Evolutionary conservation across 208 protist species (phyloP), one percentile per base, ranked within the genome.

Genomic region (Wallacemonas collosoma): DNA sequence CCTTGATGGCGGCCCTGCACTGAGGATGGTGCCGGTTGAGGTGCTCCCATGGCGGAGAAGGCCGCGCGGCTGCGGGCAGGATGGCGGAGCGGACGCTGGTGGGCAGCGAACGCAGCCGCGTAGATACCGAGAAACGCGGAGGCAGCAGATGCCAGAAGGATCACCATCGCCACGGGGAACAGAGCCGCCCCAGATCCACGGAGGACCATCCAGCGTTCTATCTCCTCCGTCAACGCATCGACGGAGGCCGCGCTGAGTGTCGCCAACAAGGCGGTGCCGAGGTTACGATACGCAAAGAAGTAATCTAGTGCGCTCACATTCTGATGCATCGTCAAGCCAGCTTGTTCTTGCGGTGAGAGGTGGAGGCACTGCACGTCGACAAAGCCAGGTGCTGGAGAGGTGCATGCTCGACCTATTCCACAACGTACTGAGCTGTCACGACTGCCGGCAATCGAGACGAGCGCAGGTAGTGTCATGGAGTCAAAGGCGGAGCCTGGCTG

Each of bases 201-300:
- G 2, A 75, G 69, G 43, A 78, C 70, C 87, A 93, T 87, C 43
- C 83, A 41, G 8, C 60, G 47, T 26, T 87, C 80, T 14, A 88
- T 26, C 55, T 86, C 68, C 45, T 82, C 63, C 63, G 69, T 77
- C 84, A 83, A 87, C 57, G 82, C 80, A 69, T 93, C 87, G 4
- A 79, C 66, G 35, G 79, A 75, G 7, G 58, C 62, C 3, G 81
- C 71, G 62, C 81, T 83, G 38, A 85, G 66, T 39, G 77, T 50
- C 1, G 78, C 17, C 17, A 93, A 76, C 41, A 93, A 50, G 0
- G 80, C 79, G 0, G 78, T 62, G 2, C 77, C 82, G 36, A 82
- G 50, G 71, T 85, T 84, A 12, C 78, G 61, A 45, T 70, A 85
- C 7, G 66, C 72, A n/a, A 79, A 64, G 47, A 80, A 76, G 51